Percentiles rank a stretch among this genome's conserved stretches.
Conservation (phyloP, 208 protist species). For the Wallacemonas sp. region DNA sequence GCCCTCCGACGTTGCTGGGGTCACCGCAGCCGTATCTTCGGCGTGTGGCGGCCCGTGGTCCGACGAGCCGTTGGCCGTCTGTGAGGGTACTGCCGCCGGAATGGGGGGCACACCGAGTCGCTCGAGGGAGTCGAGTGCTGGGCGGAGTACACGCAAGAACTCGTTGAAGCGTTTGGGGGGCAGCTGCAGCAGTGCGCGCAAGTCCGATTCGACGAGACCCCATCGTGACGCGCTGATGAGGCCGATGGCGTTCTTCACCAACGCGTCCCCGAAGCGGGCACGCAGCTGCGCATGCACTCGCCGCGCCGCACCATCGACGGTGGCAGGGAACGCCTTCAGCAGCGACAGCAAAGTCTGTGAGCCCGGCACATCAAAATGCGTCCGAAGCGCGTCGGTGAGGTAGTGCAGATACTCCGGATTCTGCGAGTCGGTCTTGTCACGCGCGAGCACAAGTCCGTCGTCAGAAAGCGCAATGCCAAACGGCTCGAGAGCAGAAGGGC, state of each 20-base stretch:
- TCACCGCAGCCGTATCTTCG: too few species aligned
- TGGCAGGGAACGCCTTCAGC: constrained; percentile 51
- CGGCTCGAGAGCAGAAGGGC: constrained; percentile 28
- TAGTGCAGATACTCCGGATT: constrained; percentile 60
- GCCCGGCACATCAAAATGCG: constrained; percentile 49
- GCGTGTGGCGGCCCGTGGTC: background rate
- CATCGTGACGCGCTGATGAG: constrained; percentile 56
- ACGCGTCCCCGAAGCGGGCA: constrained; percentile 32
- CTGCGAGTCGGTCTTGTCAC: constrained; percentile 49
- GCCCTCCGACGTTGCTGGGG: too few species aligned
- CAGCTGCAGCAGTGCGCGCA: constrained; percentile 56
- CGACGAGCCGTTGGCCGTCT: too few species aligned
- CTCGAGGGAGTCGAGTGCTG: constrained; percentile 28
- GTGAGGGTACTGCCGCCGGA: too few species aligned
- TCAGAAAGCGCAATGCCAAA: constrained; percentile 52
- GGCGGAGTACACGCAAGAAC: constrained; percentile 70
- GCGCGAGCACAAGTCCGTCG: constrained; percentile 64
- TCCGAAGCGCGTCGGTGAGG: constrained; percentile 52
- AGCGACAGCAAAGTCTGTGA: constrained; percentile 37
- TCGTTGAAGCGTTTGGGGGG: constrained; percentile 51
- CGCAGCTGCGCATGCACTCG: constrained; percentile 43
- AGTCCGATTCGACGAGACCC: constrained; percentile 55
- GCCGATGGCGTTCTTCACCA: constrained; percentile 48
- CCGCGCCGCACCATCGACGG: constrained; percentile 41
- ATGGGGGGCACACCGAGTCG: constrained; percentile 4